Evolutionary conservation across 2,329 filamentous ascomycete genomes (phyloP), one percentile per base, ranked within the genome.

Genomic region (Aspergillus pseudoterreus): DNA sequence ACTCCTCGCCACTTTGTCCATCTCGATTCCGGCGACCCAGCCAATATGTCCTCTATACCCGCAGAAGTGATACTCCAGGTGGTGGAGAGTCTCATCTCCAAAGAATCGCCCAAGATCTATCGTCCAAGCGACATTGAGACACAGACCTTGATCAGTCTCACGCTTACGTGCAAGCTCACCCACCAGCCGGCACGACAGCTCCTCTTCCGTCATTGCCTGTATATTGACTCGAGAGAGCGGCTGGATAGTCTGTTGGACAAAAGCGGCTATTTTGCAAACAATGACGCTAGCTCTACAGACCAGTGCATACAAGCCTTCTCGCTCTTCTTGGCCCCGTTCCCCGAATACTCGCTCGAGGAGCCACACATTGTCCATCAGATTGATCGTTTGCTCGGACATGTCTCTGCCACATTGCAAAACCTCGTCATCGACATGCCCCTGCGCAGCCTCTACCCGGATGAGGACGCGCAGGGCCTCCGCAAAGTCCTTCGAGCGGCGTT

Each of bases 371-470:
- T 42, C 4, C 10, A 11, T 21, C 46, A 55, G n/a, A 32, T 57
- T 15, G 50, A 55, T 22, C 32, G 15, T 10, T 45, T 57, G 10
- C 47, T 47, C 5, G 39, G 38, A 15, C 11, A 50, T 3, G 19
- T 52, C 17, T 45, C 27, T 17, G 15, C 15, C 2, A 45, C 27
- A 17, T 47, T 57, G 30, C 47, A 36, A 11, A 35, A 50, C 2
- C 52, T 57, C 14, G 50, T 57, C 17, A 51, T 57, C 12, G 52
- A 57, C 21, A 51, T 57, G 36, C 55, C 55, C 9, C 39, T 57
- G n/a, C 52, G 52, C 10, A 21, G 19, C 22, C 43, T 52, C 11
- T 50, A 57, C n/a, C 55, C 55, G 9, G 42, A 52, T 14, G 36
- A 52, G 4, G 52, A 52, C 21, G 19, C 39, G 11, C 15, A 46